Base-by-base conservation (phyloP, 345 rosid genomes). In the Reutealis trisperma region DNA sequence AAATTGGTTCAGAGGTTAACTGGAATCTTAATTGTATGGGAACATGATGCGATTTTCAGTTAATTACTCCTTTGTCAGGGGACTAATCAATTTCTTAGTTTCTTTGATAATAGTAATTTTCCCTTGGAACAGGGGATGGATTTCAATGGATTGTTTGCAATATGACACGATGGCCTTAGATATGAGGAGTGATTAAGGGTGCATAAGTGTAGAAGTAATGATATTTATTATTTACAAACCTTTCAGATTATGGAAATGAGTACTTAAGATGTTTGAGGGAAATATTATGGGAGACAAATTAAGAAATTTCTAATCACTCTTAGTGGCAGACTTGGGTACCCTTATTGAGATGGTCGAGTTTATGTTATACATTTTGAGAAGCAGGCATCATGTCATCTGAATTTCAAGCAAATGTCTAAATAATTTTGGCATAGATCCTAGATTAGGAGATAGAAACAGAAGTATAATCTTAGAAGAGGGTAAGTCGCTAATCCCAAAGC, bases 211-310 rank as follows among this genome's bases (percentile, higher is more conserved):
- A 69, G 24, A 2, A 16, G 14, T 15, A 15, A 16, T 24, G 22
- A 19, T 45, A 14, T 49, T 51, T 25, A 22, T 68, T 0, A 49
- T 12, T 24, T 47, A 54, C 22, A 8, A 25, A 69, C 7, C 16
- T 52, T 69, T 59, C 24, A 69, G 72, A 69, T 24, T 15, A 25
- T 49, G 59, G 15, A 69, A 44, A 18, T 18, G 72, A 69, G 72
- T 22, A 18, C 15, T 49, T 69, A 22, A 25, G 24, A 69, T 49
- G 15, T 25, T 9, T 3, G 52, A 13, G 30, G 22, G 34, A 22
- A 45, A 68, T 30, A 22, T 47, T 68, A 41, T 49, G 21, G 32
- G 19, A 44, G 71, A 27, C 14, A 18, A 67, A 67, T 41, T 6
- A 9, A 19, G 71, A 67, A 67, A 65, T 34, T 0, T n/a, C 69